phyloP scores from a whole-genome alignment of 352 stramenopile genomes.

The Globisporangium echinulatum region DNA sequence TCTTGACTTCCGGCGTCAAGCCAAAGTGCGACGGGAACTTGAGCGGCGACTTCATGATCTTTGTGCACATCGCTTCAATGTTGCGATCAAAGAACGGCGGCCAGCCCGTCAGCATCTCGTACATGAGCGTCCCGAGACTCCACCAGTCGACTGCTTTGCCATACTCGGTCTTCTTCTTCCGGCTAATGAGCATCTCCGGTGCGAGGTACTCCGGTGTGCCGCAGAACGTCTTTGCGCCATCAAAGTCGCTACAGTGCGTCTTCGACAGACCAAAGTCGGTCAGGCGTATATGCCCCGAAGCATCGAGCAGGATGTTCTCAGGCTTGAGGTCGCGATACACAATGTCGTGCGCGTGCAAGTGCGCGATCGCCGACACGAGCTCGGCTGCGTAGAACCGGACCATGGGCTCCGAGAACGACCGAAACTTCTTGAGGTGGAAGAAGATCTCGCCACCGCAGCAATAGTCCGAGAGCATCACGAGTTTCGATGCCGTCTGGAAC shows the following conservation, averaged over 20 bases:
- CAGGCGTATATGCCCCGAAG: conserved; percentile 87
- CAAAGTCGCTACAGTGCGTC: conserved; percentile 70
- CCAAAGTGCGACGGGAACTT: conserved; percentile 83
- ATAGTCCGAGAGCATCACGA: conserved; percentile 90
- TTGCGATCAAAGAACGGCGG: conserved; percentile 92
- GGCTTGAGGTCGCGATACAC: conserved; percentile 93
- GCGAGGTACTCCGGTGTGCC: conserved; percentile 86
- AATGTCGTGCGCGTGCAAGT: conserved; percentile 89
- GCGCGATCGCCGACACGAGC: conserved; percentile 82
- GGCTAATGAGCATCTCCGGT: conserved; percentile 86
- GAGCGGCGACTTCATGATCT: conserved; percentile 88
- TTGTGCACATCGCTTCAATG: conserved; percentile 88
- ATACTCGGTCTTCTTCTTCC: conserved; percentile 87
- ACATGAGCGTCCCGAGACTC: conserved; percentile 91
- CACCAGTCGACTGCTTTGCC: conserved; percentile 93
- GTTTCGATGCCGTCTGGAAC: conserved; percentile 88
- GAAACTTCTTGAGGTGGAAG: conserved; percentile 89
- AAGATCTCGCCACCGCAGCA: conserved; percentile 90
- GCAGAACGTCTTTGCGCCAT: conserved; percentile 83
- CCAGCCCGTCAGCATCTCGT: conserved; percentile 93
- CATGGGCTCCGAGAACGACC: conserved; percentile 85
- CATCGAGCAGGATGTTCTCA: conserved; percentile 93
- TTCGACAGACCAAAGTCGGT: conserved; percentile 94
- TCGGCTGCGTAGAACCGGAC: conserved; percentile 93
- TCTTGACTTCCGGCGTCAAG: conserved; percentile 67